phyloP scores from a whole-genome alignment of 352 stramenopile species.

The Phytophthora colocasiae region DNA sequence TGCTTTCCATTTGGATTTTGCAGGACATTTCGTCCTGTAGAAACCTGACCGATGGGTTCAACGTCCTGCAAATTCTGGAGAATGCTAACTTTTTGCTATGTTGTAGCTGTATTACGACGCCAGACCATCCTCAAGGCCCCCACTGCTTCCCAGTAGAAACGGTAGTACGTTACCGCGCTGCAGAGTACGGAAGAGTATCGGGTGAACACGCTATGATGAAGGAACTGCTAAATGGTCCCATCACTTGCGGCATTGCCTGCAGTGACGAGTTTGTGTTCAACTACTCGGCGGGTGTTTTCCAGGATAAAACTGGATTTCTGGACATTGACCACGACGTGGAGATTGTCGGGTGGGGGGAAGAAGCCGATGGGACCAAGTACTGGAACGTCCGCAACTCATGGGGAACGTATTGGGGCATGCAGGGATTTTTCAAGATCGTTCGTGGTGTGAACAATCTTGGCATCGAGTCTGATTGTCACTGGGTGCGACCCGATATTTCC shows the following conservation, averaged over 20 bases:
- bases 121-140: slow-evolving; percentile 44
- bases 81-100: slow-evolving; percentile 8
- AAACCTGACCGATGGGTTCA: too few species aligned
- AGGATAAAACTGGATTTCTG: slow-evolving; percentile 90
- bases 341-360: slow-evolving; percentile 93
- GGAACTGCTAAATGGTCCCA: slow-evolving; percentile 83
- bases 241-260: slow-evolving; percentile 95
- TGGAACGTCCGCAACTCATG: slow-evolving; percentile 97
- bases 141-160: slow-evolving; percentile 80
- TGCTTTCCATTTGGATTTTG: too few species aligned
- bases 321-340: slow-evolving; percentile 89
- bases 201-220: slow-evolving; percentile 88
- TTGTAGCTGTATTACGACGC: slow-evolving; percentile 81
- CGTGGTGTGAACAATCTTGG: slow-evolving; percentile 93
- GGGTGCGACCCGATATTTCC: slow-evolving; percentile 85
- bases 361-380: slow-evolving; percentile 92
- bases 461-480: slow-evolving; percentile 92
- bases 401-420: slow-evolving; percentile 96
- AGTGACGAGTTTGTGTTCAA: slow-evolving; percentile 80
- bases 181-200: slow-evolving; percentile 64
- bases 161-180: slow-evolving; percentile 84
- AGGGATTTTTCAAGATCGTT: slow-evolving; percentile 96
- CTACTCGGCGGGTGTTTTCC: slow-evolving; percentile 94
- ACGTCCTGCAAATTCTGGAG: too few species aligned
- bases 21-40: too few species aligned